Evolutionary conservation across 176 grass and related monocot genomes (phyloP).

Genomic region (Phoenix roebelenii): DNA sequence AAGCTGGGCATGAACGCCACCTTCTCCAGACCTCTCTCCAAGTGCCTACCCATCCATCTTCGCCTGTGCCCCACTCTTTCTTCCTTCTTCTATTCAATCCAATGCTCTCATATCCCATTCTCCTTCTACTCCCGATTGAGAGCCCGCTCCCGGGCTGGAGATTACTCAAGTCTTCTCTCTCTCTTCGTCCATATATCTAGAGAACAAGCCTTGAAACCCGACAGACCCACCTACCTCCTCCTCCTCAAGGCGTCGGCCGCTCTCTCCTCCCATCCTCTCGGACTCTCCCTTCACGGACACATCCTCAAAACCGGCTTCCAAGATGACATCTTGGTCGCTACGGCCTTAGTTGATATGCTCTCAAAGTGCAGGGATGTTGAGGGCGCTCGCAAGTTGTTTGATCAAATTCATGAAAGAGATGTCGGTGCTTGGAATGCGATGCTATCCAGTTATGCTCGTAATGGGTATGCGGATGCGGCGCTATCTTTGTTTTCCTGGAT

Average conservation of each 20-base stretch:
- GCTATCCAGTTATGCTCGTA: constrained; percentile 5
- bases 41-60: too few relatives aligned
- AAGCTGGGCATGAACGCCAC: too few relatives aligned
- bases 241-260: constrained; percentile 4
- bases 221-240: constrained; percentile 16
- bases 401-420: constrained; percentile 12
- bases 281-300: neutral
- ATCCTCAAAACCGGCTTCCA: constrained; percentile 4
- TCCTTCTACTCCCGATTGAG: neutral
- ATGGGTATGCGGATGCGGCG: neutral
- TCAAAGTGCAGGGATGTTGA: neutral
- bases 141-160: neutral
- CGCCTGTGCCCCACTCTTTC: too few relatives aligned
- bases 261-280: neutral
- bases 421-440: constrained; percentile 16
- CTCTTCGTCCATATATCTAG: neutral
- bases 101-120: neutral
- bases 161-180: constrained; percentile 3
- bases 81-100: too few relatives aligned
- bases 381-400: constrained; percentile 14
- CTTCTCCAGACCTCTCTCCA: too few relatives aligned
- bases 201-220: neutral
- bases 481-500: constrained; percentile 1
- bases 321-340: neutral
- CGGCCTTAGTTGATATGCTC: neutral